Evolutionary conservation across 2,329 filamentous ascomycete genomes (phyloP).

Genomic region (Neonectria neomacrospora): DNA sequence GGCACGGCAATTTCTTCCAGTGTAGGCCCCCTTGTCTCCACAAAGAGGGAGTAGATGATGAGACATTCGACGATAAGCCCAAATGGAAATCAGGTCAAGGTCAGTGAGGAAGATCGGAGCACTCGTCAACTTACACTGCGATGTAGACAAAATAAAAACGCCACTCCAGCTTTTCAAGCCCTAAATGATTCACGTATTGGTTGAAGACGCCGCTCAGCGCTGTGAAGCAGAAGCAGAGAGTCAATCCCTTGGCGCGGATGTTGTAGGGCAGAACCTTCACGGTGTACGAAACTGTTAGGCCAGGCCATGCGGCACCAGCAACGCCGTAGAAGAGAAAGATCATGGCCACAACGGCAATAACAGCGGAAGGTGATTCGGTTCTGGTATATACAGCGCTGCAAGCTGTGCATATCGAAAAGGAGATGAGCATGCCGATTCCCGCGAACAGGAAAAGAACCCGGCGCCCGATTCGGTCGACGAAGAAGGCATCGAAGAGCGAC

Average conservation of each 20-base stretch:
- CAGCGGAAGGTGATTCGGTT: constrained; percentile 30
- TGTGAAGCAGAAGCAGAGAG: constrained; percentile 41
- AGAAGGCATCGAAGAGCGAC: constrained; percentile 38
- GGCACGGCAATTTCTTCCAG: constrained; percentile 42
- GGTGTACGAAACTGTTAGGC: constrained; percentile 39
- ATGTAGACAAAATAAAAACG: constrained; percentile 43
- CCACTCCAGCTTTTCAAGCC: constrained; percentile 37
- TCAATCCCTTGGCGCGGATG: constrained; percentile 41
- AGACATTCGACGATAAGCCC: constrained; percentile 40
- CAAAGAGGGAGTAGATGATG: constrained; percentile 43
- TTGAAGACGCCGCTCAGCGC: constrained; percentile 40
- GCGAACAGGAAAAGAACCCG: constrained; percentile 40
- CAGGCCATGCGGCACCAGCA: constrained; percentile 40
- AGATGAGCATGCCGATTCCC: constrained; percentile 38
- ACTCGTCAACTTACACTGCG: constrained; percentile 32
- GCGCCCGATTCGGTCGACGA: constrained; percentile 40
- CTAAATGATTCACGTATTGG: constrained; percentile 41
- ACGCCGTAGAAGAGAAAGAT: constrained; percentile 43
- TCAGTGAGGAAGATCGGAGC: accelerated
- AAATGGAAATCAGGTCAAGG: accelerated
- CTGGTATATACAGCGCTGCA: constrained; percentile 41
- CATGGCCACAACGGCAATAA: constrained; percentile 41
- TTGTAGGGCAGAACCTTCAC: constrained; percentile 41
- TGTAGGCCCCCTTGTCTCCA: constrained; percentile 38
- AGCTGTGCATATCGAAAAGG: constrained; percentile 40